These are phyloP conservation scores for Cajanus cajan DNA, from an alignment of 306 rosid genomes.

Conservation along the genomic window DNA sequence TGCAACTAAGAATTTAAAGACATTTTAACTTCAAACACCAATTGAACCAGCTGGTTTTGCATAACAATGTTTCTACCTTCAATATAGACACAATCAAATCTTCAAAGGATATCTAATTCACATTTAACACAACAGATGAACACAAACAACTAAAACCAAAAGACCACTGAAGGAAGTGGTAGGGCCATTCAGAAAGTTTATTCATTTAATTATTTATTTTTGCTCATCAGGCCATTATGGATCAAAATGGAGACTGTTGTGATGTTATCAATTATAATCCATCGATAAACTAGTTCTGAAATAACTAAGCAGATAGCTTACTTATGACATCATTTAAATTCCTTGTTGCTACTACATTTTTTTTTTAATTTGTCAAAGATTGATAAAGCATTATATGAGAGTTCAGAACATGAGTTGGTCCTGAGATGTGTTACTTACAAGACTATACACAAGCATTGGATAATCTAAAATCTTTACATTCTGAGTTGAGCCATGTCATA, in stretches of 20 bases:
- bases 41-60: not conserved
- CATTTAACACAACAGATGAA: not conserved
- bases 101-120: not conserved
- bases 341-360: not conserved
- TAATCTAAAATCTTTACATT: slow-evolving; percentile 36
- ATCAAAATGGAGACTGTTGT: not conserved
- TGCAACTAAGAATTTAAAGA: not conserved
- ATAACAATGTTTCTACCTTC: not conserved
- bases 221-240: not conserved
- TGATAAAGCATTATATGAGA: not conserved
- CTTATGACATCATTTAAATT: not conserved
- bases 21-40: not conserved
- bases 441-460: slow-evolving; percentile 37
- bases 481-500: slow-evolving; percentile 53
- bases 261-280: not conserved
- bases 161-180: not conserved
- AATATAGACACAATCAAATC: not conserved
- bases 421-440: not conserved
- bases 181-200: not conserved
- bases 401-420: slow-evolving; percentile 7
- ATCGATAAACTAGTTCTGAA: not conserved
- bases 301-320: not conserved
- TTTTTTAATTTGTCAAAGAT: not conserved
- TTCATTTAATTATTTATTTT: not conserved
- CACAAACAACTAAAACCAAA: not conserved